Base-by-base conservation (phyloP, 495 filamentous ascomycete species). In the Talaromyces wortmannii region DNA sequence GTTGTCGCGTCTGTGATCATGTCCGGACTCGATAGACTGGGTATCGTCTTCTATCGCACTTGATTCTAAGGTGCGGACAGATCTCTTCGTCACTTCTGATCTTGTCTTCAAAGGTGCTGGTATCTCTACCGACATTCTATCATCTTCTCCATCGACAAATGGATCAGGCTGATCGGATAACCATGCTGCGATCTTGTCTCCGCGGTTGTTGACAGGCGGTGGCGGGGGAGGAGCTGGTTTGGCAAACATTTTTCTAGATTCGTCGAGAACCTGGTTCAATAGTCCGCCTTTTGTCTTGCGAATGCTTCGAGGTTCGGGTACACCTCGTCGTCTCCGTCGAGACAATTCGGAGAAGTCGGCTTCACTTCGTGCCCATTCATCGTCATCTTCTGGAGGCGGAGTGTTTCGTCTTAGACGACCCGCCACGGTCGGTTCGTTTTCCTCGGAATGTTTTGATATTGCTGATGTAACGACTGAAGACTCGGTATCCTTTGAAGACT, bases 161-260 rank as follows among this genome's bases (percentile, higher is more conserved):
- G 88, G 87, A 59, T 92, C 88, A 10, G 82, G 75, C 1, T 87
- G 90, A 18, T 76, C 77, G 49, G 85, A 85, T 32, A 92, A 69
- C 88, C 88, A 92, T 3, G 83, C 84, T 68, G 91, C 87, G 46
- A 92, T 89, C 72, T 88, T 59, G 64, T 78, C 61, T 59, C 78
- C 65, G 33, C 68, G 56, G 57, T 71, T 59, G 48, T 74, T 54
- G 55, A 65, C 55, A 68, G 78, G 57, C 68, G 70, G 59, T 59
- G 78, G 58, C 67, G 67, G 53, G 72, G 73, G 7, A 78, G 60
- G 49, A 75, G 85, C 63, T 70, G 78, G 66, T 74, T 69, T 69
- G 44, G 68, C 63, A 81, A 67, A 86, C 78, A 75, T 67, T 56
- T 78, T 80, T 53, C 64, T 79, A 46, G 72, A 81, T 66, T 68